Conservation (phyloP, 108 stramenopile genomes). For the Cyclostephanos tholiformis region DNA sequence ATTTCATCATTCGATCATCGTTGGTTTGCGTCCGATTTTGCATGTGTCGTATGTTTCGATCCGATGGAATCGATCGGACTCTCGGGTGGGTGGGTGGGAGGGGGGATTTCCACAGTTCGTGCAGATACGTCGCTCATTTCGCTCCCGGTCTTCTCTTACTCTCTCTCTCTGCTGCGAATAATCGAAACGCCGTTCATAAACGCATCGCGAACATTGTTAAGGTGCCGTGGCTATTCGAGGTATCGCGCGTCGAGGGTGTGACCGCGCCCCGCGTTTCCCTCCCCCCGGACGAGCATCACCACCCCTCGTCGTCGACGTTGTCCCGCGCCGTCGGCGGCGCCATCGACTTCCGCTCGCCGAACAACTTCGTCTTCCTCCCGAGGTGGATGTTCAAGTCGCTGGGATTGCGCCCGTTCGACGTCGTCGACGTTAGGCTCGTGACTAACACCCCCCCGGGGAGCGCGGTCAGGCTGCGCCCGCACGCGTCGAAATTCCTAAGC, state of each 20-base stretch:
- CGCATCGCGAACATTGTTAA: neutral
- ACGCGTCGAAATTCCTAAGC: constrained; percentile 63
- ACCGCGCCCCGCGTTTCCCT: constrained; percentile 55
- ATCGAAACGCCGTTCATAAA: too few relatives aligned
- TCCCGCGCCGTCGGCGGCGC: constrained; percentile 76
- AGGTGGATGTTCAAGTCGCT: constrained; percentile 90
- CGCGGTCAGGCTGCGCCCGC: constrained; percentile 80
- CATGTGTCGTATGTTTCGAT: too few relatives aligned
- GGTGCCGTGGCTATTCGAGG: constrained; percentile 87
- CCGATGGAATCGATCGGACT: too few relatives aligned
- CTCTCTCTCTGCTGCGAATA: too few relatives aligned
- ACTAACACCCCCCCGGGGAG: constrained; percentile 68
- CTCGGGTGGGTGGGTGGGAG: too few relatives aligned
- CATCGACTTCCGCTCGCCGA: constrained; percentile 92
- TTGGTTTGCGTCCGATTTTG: too few relatives aligned
- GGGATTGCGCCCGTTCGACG: constrained; percentile 76
- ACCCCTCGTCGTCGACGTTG: constrained; percentile 40
- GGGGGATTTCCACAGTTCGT: too few relatives aligned
- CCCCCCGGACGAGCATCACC: constrained; percentile 53
- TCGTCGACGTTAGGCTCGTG: constrained; percentile 73
- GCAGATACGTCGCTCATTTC: too few relatives aligned
- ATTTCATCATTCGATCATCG: too few relatives aligned
- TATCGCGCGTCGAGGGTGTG: constrained; percentile 72
- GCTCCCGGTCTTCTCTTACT: too few relatives aligned
- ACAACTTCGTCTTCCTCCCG: constrained; percentile 86